Percentiles rank a stretch among this genome's conserved stretches.
Conservation (phyloP, 2,329 filamentous ascomycete species). For the Aspergillus pseudonomiae region DNA sequence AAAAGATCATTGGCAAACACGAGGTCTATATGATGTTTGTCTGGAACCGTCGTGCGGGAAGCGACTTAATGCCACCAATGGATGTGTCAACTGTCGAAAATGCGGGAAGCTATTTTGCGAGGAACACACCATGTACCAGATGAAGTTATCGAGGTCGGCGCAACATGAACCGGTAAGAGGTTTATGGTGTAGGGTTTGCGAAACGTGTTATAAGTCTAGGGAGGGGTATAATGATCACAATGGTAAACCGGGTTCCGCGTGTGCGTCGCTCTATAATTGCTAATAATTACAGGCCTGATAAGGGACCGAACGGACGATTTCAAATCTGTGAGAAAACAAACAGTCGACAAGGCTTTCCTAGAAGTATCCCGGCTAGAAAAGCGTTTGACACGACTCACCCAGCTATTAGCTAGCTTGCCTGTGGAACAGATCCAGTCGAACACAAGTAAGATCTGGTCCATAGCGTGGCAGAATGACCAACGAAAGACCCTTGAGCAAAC, state of each 20-base stretch:
- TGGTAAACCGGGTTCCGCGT: slow-evolving; percentile 41
- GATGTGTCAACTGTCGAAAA: slow-evolving; percentile 88
- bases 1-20: slow-evolving; percentile 83
- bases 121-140: slow-evolving; percentile 98
- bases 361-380: slow-evolving; percentile 92
- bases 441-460: slow-evolving; percentile 50
- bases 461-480: slow-evolving; percentile 71
- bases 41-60: slow-evolving; percentile 86
- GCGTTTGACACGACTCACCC: slow-evolving; percentile 84
- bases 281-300: slow-evolving; percentile 54
- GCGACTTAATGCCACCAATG: slow-evolving; percentile 75
- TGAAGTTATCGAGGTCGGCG: slow-evolving; percentile 90
- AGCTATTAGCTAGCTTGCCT: slow-evolving; percentile 75
- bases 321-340: slow-evolving; percentile 69
- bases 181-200: slow-evolving; percentile 92
- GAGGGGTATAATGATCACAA: slow-evolving; percentile 92
- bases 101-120: slow-evolving; percentile 95
- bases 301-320: slow-evolving; percentile 76
- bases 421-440: slow-evolving; percentile 63
- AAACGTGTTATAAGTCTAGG: slow-evolving; percentile 98
- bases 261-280: neutral
- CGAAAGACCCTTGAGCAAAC: slow-evolving; percentile 86
- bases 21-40: slow-evolving; percentile 74
- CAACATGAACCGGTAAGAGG: slow-evolving; percentile 87
- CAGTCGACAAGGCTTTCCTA: slow-evolving; percentile 80